Evolutionary conservation across 139 green algal genomes (phyloP), one percentile per base, ranked within the genome.

Genomic region (Chloropicon primus): DNA sequence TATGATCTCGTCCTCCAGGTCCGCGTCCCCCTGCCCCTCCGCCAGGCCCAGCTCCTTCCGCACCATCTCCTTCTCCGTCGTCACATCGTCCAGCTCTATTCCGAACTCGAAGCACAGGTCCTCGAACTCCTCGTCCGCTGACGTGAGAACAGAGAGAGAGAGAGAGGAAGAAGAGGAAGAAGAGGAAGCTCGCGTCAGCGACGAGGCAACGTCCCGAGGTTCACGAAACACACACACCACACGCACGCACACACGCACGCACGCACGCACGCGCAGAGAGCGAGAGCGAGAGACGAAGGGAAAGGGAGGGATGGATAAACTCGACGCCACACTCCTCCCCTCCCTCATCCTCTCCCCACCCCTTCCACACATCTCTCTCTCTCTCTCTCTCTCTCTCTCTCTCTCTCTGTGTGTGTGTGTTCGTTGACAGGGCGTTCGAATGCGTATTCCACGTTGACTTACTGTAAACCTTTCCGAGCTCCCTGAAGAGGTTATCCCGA

Each of bases 81-180:
- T 97, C 89, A 99, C 95, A 87, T 99, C 95, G 79, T 99, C 95
- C 21, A 99, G 84, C 84, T 99, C 95, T 73, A 99, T 96, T 26
- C 95, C 95, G 80, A 97, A 99, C 28, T 98, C 94, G 81, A 99
- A 99, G 86, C 95, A 99, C 1, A 99, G 91, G 27, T 94, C 86
- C 71, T 99, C 90, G 78, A 99, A 99, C 74, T 97, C 89, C 76
- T 97, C 91, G 74, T 98, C 90, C 41, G 92, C 93, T 98, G 90
- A 81, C 85, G n/a, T 21, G 21, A 0, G 76, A 5, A 62, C 21
- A 62, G 23, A 3, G 23, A 28, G 80, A 78, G 73, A 10, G 10
- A 74, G 71, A 76, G 2, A n/a, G 53, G 78, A 27, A 79, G 29
- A 22, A 80, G 26, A 26, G 22, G 25, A 23, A 27, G 1, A 2